Conservation (phyloP, 805 yeast genomes). For the Pichia cabralensis region DNA sequence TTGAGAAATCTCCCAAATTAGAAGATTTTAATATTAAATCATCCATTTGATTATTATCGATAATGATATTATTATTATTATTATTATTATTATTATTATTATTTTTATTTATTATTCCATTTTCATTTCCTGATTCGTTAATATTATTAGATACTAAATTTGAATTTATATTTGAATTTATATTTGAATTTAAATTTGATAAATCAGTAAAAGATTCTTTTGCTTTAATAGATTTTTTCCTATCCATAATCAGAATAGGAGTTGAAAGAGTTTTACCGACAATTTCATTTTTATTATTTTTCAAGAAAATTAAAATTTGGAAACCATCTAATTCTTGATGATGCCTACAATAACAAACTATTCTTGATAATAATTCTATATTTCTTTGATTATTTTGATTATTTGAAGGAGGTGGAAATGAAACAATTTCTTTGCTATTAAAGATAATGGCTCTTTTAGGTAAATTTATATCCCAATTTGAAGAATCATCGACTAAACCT, state of each 20-base stretch:
- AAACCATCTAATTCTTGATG: constrained; percentile 87
- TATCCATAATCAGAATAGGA: constrained; percentile 86
- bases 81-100: no score
- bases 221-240: constrained; percentile 56
- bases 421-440: constrained; percentile 81
- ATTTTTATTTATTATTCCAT: neutral
- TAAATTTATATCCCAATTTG: constrained; percentile 67
- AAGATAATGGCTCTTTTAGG: constrained; percentile 79
- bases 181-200: constrained; percentile 1
- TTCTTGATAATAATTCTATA: constrained; percentile 53
- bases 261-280: constrained; percentile 65
- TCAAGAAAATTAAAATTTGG: constrained; percentile 56
- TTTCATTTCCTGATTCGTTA: no score
- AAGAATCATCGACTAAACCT: constrained; percentile 61
- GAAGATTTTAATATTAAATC: no score
- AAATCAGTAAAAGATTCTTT: constrained; percentile 1
- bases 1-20: no score
- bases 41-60: no score
- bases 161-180: neutral
- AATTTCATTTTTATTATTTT: constrained; percentile 48
- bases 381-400: constrained; percentile 25
- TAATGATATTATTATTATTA: no score
- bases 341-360: constrained; percentile 94
- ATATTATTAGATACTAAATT: no score
- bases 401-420: constrained; percentile 51